Percentiles rank a stretch among this genome's conserved stretches.
These are phyloP conservation scores for Clonostachys rhizophaga DNA, from an alignment of 2,329 filamentous ascomycete species.

Conservation along the genomic window DNA sequence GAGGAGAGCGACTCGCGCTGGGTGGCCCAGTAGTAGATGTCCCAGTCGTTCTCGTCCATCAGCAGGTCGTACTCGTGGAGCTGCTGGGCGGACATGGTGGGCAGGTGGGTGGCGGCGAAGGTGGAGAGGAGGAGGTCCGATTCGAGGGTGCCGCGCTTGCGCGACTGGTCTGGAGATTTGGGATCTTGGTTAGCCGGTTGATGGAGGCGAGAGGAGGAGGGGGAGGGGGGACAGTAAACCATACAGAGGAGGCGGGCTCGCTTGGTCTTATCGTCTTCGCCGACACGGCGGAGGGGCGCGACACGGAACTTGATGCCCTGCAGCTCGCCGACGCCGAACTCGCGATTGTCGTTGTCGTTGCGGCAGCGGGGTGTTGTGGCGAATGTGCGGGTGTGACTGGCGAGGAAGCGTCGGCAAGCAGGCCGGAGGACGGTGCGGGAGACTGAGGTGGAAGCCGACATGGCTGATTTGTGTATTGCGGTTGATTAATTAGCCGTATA, in stretches of 20 bases:
- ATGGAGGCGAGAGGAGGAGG: conserved; percentile 4
- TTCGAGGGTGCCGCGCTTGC: conserved; percentile 93
- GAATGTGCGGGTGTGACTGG: background rate
- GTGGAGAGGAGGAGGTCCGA: conserved; percentile 94
- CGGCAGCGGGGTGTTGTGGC: conserved; percentile 5
- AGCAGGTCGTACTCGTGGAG: conserved; percentile 85
- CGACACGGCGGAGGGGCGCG: conserved; percentile 79
- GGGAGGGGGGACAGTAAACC: conserved; percentile 23
- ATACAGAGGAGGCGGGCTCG: conserved; percentile 73
- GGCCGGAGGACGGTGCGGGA: conserved; percentile 8
- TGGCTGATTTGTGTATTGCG: background rate
- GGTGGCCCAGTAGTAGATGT: conserved; percentile 99
- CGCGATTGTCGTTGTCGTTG: conserved; percentile 22
- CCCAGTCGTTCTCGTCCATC: conserved; percentile 99
- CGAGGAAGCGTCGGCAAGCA: background rate
- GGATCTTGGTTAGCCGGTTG: background rate
- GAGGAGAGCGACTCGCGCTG: conserved; percentile 59
- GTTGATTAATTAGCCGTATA: background rate
- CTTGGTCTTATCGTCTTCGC: conserved; percentile 83
- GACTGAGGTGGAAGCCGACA: conserved; percentile 7
- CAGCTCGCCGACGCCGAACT: conserved; percentile 81
- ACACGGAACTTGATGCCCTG: conserved; percentile 82
- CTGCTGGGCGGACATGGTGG: conserved; percentile 66
- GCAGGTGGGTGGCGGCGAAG: conserved; percentile 79
- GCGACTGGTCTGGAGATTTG: conserved; percentile 72